Evolutionary conservation across 192 early-diverging fungal genomes (phyloP), one percentile per base, ranked within the genome.

Genomic region (Dimargaris xerosporica): DNA sequence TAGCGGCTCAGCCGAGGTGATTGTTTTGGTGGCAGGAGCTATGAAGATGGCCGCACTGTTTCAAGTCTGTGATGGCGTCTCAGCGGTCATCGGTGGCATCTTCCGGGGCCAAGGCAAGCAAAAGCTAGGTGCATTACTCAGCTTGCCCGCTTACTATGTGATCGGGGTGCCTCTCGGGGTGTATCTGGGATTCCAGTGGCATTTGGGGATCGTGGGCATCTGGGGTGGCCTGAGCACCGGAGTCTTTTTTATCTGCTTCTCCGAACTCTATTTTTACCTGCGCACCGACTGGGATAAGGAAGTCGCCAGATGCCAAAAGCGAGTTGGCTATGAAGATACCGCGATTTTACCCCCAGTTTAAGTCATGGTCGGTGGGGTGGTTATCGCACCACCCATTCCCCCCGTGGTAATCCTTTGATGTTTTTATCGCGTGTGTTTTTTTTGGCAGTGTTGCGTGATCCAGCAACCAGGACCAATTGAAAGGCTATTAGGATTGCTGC

Each of bases 181-280:
- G 6, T 77, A 71, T 47, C 68, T 78, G 23, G 73, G 73, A 13
- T 80, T 89, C 64, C 65, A 68, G 53, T 50, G 74, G 16, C 63
- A 67, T 19, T 73, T 75, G 75, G 78, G 79, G 19, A 73, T 86
- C 26, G 65, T 71, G 26, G 86, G 86, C 19, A 68, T 88, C 25
- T 88, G 86, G 86, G 61, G 64, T 19, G 79, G 81, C 29, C 58
- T 82, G 3, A 79, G 75, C 44, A 62, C 75, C 13, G 86, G 73
- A 9, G 65, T 65, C 17, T 64, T 71, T 28, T 55, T 68, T 6
- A 65, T 65, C 7, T 66, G 64, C 15, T 12, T 71, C 21, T 31
- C 54, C 29, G 67, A 71, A 64, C 51, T 71, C 12, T 71, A 70
- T 29, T 46, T 59, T 12, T 65, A 72, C 11, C n/a, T 62, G 13